These are phyloP conservation scores for Arachnomyces sp. DNA, from an alignment of 2,329 filamentous ascomycete species.

Conservation along the genomic window DNA sequence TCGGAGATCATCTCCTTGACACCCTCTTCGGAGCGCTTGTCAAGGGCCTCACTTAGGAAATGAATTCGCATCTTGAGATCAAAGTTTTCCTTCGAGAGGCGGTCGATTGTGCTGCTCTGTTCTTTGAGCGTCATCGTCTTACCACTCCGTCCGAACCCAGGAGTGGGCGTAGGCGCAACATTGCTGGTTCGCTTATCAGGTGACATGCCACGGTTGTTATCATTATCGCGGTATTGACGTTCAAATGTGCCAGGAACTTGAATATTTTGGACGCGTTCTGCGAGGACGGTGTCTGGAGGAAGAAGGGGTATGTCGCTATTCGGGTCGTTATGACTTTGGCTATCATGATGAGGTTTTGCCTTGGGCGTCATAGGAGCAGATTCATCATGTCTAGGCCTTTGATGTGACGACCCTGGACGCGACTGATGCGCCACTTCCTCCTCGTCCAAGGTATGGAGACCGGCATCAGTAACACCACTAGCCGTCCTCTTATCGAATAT, in stretches of 20 bases:
- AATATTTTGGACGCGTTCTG: conserved; percentile 80
- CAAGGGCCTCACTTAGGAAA: conserved; percentile 87
- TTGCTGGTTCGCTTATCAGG: conserved; percentile 51
- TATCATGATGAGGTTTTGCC: conserved; percentile 39
- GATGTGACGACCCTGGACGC: conserved; percentile 31
- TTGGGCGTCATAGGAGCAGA: conserved; percentile 63
- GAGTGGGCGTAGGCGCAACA: conserved; percentile 32
- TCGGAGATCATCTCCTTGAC: conserved; percentile 97
- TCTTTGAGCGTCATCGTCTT: conserved; percentile 86
- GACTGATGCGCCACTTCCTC: conserved; percentile 41
- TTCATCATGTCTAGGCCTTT: conserved; percentile 31
- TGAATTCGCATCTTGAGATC: conserved; percentile 96
- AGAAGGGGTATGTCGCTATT: conserved; percentile 44
- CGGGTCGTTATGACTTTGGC: too few species aligned
- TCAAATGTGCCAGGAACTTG: conserved; percentile 84
- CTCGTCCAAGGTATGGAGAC: conserved; percentile 53
- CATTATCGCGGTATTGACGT: conserved; percentile 73
- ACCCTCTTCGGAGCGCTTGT: conserved; percentile 89
- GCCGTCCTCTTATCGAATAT: conserved; percentile 36
- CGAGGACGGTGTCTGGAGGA: conserved; percentile 80
- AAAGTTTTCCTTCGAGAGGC: conserved; percentile 95
- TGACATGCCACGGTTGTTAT: conserved; percentile 48
- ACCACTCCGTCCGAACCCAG: conserved; percentile 48
- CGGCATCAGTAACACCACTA: conserved; percentile 37
- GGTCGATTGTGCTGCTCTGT: conserved; percentile 94